These are phyloP conservation scores for Moricandia moricandioides DNA, from an alignment of 345 rosid species.

Conservation along the genomic window DNA sequence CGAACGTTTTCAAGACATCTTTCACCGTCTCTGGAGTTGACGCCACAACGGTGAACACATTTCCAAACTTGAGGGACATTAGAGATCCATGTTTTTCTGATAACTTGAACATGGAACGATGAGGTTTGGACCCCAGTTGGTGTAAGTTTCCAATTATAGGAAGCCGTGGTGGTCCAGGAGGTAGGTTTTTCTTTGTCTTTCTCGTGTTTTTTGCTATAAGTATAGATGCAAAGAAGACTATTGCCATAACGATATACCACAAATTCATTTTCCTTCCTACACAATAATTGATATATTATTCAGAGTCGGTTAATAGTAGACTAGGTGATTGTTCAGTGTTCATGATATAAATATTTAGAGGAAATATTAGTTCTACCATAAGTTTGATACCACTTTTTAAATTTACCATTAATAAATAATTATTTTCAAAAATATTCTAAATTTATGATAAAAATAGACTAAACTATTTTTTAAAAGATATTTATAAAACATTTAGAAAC, in stretches of 20 bases:
- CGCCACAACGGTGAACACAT: neutral
- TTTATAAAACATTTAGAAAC: too few species aligned
- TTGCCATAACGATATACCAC: neutral
- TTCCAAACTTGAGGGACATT: neutral
- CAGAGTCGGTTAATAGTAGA: neutral
- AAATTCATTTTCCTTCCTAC: neutral
- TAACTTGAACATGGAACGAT: neutral
- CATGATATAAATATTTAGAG: too few species aligned
- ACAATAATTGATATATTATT: neutral
- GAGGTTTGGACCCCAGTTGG: neutral
- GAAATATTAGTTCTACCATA: too few species aligned
- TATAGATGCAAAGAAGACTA: neutral
- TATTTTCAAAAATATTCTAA: too few species aligned
- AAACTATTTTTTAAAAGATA: too few species aligned
- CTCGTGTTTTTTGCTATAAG: neutral
- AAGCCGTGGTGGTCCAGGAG: neutral
- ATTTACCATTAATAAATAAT: too few species aligned
- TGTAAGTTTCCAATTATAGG: neutral
- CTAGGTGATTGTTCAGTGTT: too few species aligned
- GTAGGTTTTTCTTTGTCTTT: neutral
- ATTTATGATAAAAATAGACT: too few species aligned
- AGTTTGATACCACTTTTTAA: too few species aligned
- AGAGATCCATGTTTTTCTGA: neutral
- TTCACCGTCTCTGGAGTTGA: neutral
- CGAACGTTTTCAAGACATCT: neutral